Evolutionary conservation across 2,329 filamentous ascomycete species (phyloP).

Genomic region (Alternaria sp.): DNA sequence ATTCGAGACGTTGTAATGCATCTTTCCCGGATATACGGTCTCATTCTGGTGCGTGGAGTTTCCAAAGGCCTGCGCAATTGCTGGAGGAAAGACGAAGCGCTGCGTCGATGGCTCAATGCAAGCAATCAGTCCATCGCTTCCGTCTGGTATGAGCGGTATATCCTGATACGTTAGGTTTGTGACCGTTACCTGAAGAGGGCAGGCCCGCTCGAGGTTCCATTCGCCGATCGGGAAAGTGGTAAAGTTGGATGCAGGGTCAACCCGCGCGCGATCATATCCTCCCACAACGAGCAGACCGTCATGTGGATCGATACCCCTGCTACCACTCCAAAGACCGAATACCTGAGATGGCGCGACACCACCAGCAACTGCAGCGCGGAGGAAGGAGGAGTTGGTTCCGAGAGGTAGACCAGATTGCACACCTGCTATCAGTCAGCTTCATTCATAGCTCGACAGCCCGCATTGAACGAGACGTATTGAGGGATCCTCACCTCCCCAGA

Average conservation of each 20-base stretch:
- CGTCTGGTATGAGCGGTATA: not conserved
- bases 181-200: slow-evolving; percentile 13
- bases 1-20: slow-evolving; percentile 5
- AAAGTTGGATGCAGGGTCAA: slow-evolving; percentile 3
- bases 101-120: slow-evolving; percentile 11
- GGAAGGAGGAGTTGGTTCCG: slow-evolving; percentile 16
- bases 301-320: slow-evolving; percentile 8
- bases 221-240: slow-evolving; percentile 13
- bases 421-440: not conserved
- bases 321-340: slow-evolving; percentile 16
- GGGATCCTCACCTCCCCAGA: not conserved
- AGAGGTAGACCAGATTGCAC: slow-evolving; percentile 12
- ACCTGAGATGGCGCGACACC: slow-evolving; percentile 13
- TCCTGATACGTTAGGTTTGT: slow-evolving; percentile 5
- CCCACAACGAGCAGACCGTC: slow-evolving; percentile 17
- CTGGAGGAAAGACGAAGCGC: slow-evolving; percentile 10
- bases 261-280: slow-evolving; percentile 13
- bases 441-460: not conserved
- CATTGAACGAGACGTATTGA: not conserved
- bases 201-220: slow-evolving; percentile 9
- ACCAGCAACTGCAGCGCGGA: slow-evolving; percentile 12
- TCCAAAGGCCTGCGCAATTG: not conserved
- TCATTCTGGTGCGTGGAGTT: not conserved
- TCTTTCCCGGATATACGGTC: slow-evolving; percentile 4
- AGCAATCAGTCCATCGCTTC: not conserved